Conservation (phyloP, 2,329 filamentous ascomycete genomes). For the Trichophyton benhamiae region DNA sequence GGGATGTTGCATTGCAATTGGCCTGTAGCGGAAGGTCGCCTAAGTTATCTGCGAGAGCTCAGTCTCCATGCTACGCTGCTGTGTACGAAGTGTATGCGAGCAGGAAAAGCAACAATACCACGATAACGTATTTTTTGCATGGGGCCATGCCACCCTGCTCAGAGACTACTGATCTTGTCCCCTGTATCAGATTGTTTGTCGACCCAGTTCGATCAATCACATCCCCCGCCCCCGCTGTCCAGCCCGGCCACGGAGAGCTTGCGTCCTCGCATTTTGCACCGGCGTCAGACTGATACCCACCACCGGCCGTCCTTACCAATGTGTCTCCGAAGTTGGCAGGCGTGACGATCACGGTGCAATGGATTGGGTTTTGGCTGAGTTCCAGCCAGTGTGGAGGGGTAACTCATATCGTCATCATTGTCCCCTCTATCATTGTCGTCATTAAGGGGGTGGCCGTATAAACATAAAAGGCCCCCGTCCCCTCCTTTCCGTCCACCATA, state of each 20-base stretch:
- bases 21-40: not conserved
- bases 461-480: not conserved
- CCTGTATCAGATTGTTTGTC: not conserved
- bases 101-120: not conserved
- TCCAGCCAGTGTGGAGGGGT: not conserved
- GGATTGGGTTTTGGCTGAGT: conserved; percentile 1
- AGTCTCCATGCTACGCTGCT: not conserved
- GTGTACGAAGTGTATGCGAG: not conserved
- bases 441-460: not conserved
- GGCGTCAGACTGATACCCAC: not conserved
- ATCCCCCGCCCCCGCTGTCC: not conserved
- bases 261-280: not conserved
- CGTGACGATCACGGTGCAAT: conserved; percentile 4
- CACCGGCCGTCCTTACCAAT: not conserved
- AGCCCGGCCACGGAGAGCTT: not conserved
- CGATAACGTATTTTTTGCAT: not conserved
- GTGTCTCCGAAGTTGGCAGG: not conserved
- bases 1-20: not conserved
- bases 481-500: not conserved
- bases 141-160: not conserved
- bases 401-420: not conserved
- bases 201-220: conserved; percentile 1
- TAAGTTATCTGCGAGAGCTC: not conserved
- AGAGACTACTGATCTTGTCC: not conserved
- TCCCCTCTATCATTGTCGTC: not conserved